Base-by-base conservation (phyloP, 495 filamentous ascomycete genomes). In the Usnea hakonensis region DNA sequence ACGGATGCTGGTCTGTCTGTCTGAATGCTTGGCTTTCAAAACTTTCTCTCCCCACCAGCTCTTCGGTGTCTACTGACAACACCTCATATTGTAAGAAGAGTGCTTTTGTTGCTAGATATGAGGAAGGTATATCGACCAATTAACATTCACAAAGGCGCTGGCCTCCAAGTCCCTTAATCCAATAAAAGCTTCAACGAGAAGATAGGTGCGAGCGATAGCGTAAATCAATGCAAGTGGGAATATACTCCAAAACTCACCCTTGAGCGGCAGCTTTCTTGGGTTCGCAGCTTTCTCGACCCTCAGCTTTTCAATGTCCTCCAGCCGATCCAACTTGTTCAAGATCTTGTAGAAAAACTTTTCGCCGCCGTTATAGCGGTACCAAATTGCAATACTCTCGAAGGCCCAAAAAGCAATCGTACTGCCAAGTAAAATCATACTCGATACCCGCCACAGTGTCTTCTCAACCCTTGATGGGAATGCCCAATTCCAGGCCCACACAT, bases 91-190 rank as follows among this genome's bases (percentile, higher is more conserved):
- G 38, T 3, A 11, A 3, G 38, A 9, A 40, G 10, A 40, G 38
- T 40, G 11, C 7, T 2, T 71, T 43, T 61, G 67, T 26, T 69
- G 74, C 44, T 36, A 65, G n/a, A 66, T 5, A 44, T 66, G 64
- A n/a, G 64, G 64, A 13, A 64, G 32, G 37, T 57, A 57, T 5
- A 48, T 52, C 28, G 53, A 17, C 65, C 65, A 67, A 33, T 61
- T 33, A 11, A 67, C 63, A 19, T 26, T 35, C 7, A 19, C 23
- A 54, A 38, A 67, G 35, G 57, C 56, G 26, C 16, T 41, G 7
- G 17, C 37, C 10, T 63, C 55, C 19, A 67, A 41, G 21, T 26
- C 30, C n/a, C 65, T 32, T 7, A 65, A 32, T 50, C 50, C 44
- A 0, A 67, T 21, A 43, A 66, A 59, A 16, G 26, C 64, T 50